Evolutionary conservation across 1,139 yeast species (phyloP).

Genomic region (Hansenula sp.): DNA sequence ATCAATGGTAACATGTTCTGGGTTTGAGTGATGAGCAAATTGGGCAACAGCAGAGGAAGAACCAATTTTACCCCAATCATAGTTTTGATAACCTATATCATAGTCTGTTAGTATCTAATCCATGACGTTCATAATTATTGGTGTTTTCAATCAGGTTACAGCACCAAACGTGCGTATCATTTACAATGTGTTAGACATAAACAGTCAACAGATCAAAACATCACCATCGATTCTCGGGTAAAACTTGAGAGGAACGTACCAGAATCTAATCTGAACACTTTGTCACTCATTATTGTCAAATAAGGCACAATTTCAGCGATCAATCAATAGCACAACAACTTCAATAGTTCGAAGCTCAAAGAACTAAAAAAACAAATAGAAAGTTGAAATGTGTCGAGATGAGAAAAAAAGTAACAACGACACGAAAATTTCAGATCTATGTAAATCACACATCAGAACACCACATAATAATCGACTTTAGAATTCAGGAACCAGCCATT

Average conservation of each 20-base stretch:
- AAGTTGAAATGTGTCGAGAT: background rate
- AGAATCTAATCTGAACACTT: constrained; percentile 33
- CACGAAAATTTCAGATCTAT: background rate
- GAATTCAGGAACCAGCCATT: background rate
- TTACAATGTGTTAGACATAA: background rate
- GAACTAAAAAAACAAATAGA: background rate
- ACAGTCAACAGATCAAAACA: background rate
- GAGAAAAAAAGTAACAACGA: background rate
- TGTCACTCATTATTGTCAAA: constrained; percentile 24
- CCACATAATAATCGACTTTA: too few species aligned
- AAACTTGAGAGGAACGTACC: constrained; percentile 22
- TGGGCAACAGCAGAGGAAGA: constrained; percentile 82
- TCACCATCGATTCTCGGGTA: background rate
- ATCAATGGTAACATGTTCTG: constrained; percentile 52
- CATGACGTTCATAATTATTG: background rate
- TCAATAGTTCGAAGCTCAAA: background rate
- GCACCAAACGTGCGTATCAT: background rate
- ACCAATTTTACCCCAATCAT: constrained; percentile 89
- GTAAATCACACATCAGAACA: background rate
- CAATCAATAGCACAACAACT: background rate
- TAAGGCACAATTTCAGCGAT: too few species aligned
- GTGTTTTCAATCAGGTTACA: background rate
- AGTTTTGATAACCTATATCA: constrained; percentile 54
- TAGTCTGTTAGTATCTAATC: background rate
- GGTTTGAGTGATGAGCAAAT: constrained; percentile 71